Conservation (phyloP, 345 rosid species). For the Salix udensis region DNA sequence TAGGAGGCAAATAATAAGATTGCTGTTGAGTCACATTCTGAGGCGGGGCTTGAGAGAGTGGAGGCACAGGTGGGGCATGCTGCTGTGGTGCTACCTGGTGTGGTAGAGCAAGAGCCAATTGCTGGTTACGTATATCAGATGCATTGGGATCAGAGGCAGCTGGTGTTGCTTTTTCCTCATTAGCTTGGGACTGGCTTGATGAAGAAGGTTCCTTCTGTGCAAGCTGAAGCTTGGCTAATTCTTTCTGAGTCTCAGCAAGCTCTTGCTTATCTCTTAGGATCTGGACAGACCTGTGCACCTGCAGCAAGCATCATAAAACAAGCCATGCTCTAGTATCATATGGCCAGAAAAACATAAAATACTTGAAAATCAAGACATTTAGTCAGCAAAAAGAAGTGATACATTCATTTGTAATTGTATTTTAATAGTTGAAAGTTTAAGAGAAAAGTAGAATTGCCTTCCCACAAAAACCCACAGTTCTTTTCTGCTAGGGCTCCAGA, state of each 20-base stretch:
- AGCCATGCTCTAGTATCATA: constrained; percentile 6
- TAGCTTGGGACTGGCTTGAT: constrained; percentile 56
- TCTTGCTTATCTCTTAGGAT: constrained; percentile 97
- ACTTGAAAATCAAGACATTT: neutral
- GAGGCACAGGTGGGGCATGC: constrained; percentile 39
- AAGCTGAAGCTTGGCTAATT: constrained; percentile 85
- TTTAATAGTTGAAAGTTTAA: neutral
- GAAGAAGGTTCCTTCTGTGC: constrained; percentile 80
- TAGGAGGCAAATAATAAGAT: constrained; percentile 62
- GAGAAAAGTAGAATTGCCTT: neutral
- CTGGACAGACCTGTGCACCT: constrained; percentile 99
- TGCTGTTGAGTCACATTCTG: constrained; percentile 60
- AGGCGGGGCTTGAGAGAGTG: constrained; percentile 44
- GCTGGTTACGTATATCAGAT: constrained; percentile 67
- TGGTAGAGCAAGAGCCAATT: constrained; percentile 86
- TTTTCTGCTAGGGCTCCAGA: neutral
- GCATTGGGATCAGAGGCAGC: constrained; percentile 52
- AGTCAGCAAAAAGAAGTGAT: neutral
- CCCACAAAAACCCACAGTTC: neutral
- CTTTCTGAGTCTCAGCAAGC: constrained; percentile 89
- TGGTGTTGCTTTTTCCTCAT: constrained; percentile 62
- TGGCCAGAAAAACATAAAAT: neutral
- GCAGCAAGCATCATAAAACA: constrained; percentile 19
- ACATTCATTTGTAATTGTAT: neutral
- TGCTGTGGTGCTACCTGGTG: constrained; percentile 77